Base-by-base conservation (phyloP, 495 filamentous ascomycete genomes). In the Staphylotrichum longicolle region DNA sequence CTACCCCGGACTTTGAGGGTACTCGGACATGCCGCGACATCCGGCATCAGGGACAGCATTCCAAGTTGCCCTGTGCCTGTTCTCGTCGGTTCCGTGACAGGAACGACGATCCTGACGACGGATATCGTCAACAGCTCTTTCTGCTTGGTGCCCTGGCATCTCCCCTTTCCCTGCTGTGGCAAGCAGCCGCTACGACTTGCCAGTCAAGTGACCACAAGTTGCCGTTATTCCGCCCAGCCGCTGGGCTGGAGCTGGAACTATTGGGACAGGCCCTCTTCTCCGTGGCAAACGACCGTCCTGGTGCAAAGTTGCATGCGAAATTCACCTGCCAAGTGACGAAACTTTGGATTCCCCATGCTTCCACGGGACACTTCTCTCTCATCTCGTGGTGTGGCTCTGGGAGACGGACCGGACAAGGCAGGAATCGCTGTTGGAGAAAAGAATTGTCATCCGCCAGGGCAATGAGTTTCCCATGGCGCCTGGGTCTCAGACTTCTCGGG, bases 201-300 rank as follows among this genome's bases (percentile, higher is more conserved):
- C 30, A 10, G 47, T 30, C 1, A 27, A 45, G 40, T 45, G 53
- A 40, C 14, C 53, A 55, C 20, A 10, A 9, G 40, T 3, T 10
- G 40, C 40, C 10, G 48, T 3, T 11, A 1, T 51, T 12, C 11
- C 30, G 32, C 48, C 14, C 48, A n/a, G 10, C 7, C 30, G 47
- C 47, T 14, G 5, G n/a, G 15, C 12, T 20, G 44, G 5, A 15
- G 44, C 12, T 10, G 44, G 44, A 15, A 46, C 12, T 7, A 46
- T 46, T 54, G 7, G 35, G 35, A 40, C 35, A 55, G 20, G 33
- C 0, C 20, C 10, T 3, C n/a, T 55, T 20, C 20, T 7, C 37
- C 20, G 53, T 55, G 53, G 53, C 53, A 40, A 55, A 41, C 0
- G n/a, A 46, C 44, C 9, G 34, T n/a, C 33, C n/a, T 9, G 9